These are phyloP conservation scores for Suillus subaureus DNA, from an alignment of 768 basidiomycete genomes.

Conservation along the genomic window DNA sequence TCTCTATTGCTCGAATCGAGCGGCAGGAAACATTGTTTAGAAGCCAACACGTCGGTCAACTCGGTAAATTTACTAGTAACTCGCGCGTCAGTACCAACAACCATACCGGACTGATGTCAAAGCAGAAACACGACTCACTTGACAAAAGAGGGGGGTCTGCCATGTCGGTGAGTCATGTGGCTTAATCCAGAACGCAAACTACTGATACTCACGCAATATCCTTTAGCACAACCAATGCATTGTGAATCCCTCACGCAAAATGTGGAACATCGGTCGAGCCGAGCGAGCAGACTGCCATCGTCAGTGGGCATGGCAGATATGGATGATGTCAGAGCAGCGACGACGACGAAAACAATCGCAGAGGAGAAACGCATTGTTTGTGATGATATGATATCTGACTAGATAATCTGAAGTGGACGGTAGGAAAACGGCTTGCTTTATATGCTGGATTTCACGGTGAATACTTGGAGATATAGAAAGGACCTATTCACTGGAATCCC, in stretches of 20 bases:
- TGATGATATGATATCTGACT: not conserved
- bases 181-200: not conserved
- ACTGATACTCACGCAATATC: not conserved
- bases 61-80: not conserved
- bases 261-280: not conserved
- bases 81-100: not conserved
- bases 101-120: not conserved
- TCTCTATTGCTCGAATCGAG: not conserved
- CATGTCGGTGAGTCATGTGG: not conserved
- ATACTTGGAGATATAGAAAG: not conserved
- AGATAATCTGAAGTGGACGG: not conserved
- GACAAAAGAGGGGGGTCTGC: not conserved
- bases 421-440: not conserved
- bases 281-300: not conserved
- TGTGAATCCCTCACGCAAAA: not conserved
- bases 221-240: not conserved
- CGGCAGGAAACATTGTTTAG: not conserved
- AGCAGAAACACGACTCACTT: not conserved
- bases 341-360: not conserved
- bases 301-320: not conserved
- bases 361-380: not conserved
- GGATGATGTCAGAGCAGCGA: not conserved
- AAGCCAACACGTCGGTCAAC: not conserved
- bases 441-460: not conserved
- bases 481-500: not conserved